Base-by-base conservation (phyloP, 164 flowering plant genomes). In the Liquidambar formosana region DNA sequence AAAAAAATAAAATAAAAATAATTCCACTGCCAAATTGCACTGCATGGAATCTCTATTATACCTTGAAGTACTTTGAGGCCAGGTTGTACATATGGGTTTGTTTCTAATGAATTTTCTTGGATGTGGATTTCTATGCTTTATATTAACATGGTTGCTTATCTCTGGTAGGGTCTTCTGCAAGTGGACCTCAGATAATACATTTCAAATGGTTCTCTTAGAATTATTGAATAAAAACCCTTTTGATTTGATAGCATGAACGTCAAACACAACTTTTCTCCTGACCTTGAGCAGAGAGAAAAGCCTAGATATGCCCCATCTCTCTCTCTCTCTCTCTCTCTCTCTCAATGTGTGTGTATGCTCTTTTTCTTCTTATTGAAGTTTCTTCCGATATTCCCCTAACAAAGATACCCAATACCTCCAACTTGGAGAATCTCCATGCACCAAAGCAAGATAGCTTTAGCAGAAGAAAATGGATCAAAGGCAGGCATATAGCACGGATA, bases 381-480 rank as follows among this genome's bases (percentile, higher is more conserved):
- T 78, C 71, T 44, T 51, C 51, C 57, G 13, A 73, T 79, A 78
- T 82, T 79, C 88, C 67, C 65, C 23, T 3, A 25, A 73, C 63
- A 64, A 68, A 72, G 70, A 75, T 80, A 74, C 75, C 76, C 73
- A 73, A 74, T 57, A 70, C 70, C 79, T 63, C 69, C 85, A 85
- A 79, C 71, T 81, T 85, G 85, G 76, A 75, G 85, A 85, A 81
- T 79, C 85, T 73, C 46, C 64, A 62, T 60, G 65, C 70, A 79
- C 60, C 70, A 77, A 85, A 80, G 79, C 71, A 66, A 54, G 56
- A 63, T 19, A 58, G 54, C 80, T 80, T 77, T 74, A 69, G 74
- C 76, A 71, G 57, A 74, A 76, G 73, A 68, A 68, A 68, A 65
- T 69, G 70, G 67, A 78, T 74, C 53, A 68, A 77, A 66, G 69